A percentile compares a stretch with the other conserved stretches of the same genome.
Conservation (phyloP, 2,329 filamentous ascomycete genomes). For the Fusarium continuum region DNA sequence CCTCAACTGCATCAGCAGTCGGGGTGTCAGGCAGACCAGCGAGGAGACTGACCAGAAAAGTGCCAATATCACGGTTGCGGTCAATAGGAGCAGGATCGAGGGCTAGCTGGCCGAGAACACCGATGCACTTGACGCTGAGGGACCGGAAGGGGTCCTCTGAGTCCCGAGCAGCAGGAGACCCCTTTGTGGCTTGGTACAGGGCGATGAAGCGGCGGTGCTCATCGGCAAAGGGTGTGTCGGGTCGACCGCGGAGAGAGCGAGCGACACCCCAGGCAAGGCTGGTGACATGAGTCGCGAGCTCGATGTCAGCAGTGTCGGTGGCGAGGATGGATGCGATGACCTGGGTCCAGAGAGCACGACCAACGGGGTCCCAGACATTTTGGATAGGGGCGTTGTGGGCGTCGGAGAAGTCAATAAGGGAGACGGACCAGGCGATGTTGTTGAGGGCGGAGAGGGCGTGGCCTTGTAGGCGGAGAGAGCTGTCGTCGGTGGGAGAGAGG, state of each 20-base stretch:
- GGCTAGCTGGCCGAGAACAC: conserved; percentile 71
- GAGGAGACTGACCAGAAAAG: conserved; percentile 68
- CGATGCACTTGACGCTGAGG: conserved; percentile 72
- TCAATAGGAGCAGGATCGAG: conserved; percentile 61
- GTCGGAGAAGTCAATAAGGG: conserved; percentile 66
- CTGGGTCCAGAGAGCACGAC: conserved; percentile 65
- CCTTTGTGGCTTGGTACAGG: conserved; percentile 68
- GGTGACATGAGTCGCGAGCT: conserved; percentile 69
- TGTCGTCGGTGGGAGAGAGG: conserved; percentile 52
- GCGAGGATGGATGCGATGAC: conserved; percentile 66
- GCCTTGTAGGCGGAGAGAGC: conserved; percentile 57
- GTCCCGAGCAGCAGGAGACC: conserved; percentile 39
- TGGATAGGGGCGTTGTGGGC: conserved; percentile 62
- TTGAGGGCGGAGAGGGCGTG: conserved; percentile 69
- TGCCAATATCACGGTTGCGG: conserved; percentile 69
- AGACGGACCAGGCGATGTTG: conserved; percentile 74
- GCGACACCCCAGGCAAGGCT: conserved; percentile 73
- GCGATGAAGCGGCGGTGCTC: conserved; percentile 72
- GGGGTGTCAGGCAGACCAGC: conserved; percentile 61
- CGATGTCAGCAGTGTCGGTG: conserved; percentile 69
- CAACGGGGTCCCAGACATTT: conserved; percentile 62
- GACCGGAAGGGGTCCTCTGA: conserved; percentile 66
- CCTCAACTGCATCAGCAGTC: conserved; percentile 68
- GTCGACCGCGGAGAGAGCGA: conserved; percentile 59
- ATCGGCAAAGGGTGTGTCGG: conserved; percentile 58